Evolutionary conservation across 768 basidiomycete genomes (phyloP).

Genomic region (Cystobasidiopsis lactophilus): DNA sequence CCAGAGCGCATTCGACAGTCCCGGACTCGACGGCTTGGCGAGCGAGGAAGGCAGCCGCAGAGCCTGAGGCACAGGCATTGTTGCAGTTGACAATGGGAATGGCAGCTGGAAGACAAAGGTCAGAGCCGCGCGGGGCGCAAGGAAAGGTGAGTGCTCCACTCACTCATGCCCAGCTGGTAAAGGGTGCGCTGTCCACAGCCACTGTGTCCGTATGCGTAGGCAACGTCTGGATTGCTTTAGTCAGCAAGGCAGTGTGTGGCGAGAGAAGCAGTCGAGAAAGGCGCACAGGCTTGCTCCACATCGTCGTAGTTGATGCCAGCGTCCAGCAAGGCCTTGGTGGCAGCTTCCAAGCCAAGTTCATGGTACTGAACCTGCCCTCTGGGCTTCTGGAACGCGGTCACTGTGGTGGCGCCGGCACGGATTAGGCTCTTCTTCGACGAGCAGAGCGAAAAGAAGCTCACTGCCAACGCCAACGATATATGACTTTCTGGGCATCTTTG

Average conservation of each 20-base stretch:
- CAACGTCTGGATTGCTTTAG: too few relatives aligned
- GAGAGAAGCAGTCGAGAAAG: constrained; percentile 36
- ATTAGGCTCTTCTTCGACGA: too few relatives aligned
- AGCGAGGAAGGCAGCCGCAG: constrained; percentile 47
- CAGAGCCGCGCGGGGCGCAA: background rate
- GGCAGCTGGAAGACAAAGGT: background rate
- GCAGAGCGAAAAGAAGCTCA: too few relatives aligned
- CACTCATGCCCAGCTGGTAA: constrained; percentile 54
- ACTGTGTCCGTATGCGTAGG: constrained; percentile 9
- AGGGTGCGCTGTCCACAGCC: constrained; percentile 38
- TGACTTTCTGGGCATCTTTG: background rate
- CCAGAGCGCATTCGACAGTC: constrained; percentile 49
- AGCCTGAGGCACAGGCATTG: constrained; percentile 28
- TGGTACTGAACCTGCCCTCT: constrained; percentile 28
- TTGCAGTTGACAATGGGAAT: constrained; percentile 73
- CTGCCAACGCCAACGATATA: too few relatives aligned
- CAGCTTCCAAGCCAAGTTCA: constrained; percentile 57
- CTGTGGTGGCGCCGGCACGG: too few relatives aligned
- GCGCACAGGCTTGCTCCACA: constrained; percentile 50
- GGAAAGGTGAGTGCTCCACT: background rate
- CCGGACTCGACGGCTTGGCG: constrained; percentile 48
- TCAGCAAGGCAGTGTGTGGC: background rate
- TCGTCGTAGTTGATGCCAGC: constrained; percentile 69
- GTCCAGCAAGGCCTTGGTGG: constrained; percentile 66
- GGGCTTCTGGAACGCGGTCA: background rate